Evolutionary conservation across 192 early-diverging fungal species (phyloP).

Genomic region (Gaertneriomyces sp.): DNA sequence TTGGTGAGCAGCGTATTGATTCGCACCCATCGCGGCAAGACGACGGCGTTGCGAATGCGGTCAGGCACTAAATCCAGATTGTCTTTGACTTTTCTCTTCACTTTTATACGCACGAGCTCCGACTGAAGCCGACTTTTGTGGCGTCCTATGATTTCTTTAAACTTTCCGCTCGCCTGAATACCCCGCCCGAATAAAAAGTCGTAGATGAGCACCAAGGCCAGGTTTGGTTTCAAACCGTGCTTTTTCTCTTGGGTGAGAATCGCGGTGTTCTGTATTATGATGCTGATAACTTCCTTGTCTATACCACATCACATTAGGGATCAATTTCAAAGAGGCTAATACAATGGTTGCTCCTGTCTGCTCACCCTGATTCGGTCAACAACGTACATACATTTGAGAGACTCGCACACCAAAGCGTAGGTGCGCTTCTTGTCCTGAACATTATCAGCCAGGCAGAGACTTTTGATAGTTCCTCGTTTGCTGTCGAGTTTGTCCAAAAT

Average conservation of each 20-base stretch:
- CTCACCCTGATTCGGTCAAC: too few relatives aligned
- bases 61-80: constrained; percentile 72
- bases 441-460: constrained; percentile 43
- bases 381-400: constrained; percentile 61
- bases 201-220: constrained; percentile 73
- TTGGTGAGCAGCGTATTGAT: constrained; percentile 80
- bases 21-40: constrained; percentile 80
- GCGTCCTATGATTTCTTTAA: constrained; percentile 63
- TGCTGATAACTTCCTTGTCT: constrained; percentile 36
- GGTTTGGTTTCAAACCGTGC: constrained; percentile 1
- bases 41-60: constrained; percentile 49
- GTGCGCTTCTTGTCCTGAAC: constrained; percentile 68
- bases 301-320: not conserved
- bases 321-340: not conserved
- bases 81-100: constrained; percentile 57
- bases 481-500: constrained; percentile 69
- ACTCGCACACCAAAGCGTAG: constrained; percentile 89
- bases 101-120: constrained; percentile 76
- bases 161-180: constrained; percentile 53
- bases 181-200: constrained; percentile 78
- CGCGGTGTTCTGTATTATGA: constrained; percentile 24
- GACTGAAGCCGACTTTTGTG: constrained; percentile 67
- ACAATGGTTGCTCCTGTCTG: too few relatives aligned
- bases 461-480: constrained; percentile 76
- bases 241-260: constrained; percentile 6